phyloP scores from a whole-genome alignment of 805 yeast genomes.

The Blastobotrys mokoenaii region DNA sequence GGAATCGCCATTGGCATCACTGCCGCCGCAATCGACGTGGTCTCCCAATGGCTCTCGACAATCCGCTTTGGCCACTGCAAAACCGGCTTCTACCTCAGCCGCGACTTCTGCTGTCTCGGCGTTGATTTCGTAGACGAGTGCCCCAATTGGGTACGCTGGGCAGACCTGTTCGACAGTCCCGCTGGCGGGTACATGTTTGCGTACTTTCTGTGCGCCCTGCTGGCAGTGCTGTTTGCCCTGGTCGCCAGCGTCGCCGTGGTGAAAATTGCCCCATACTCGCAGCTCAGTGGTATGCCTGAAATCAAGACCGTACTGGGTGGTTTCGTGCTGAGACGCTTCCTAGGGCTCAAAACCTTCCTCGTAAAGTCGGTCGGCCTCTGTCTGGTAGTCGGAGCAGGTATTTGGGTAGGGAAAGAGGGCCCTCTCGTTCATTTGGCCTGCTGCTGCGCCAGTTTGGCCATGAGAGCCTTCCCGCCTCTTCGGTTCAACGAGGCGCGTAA shows the following conservation, averaged over 20 bases:
- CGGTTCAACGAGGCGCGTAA: slow-evolving; percentile 43
- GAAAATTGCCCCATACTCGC: slow-evolving; percentile 31
- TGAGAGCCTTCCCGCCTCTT: slow-evolving; percentile 27
- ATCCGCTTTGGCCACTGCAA: slow-evolving; percentile 69
- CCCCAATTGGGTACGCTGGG: slow-evolving; percentile 30
- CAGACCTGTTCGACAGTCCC: slow-evolving; percentile 20
- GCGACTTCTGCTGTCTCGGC: slow-evolving; percentile 70
- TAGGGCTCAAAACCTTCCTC: slow-evolving; percentile 44
- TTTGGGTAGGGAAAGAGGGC: slow-evolving; percentile 83
- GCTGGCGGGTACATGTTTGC: slow-evolving; percentile 28
- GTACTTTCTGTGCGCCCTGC: slow-evolving; percentile 31
- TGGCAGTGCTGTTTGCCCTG: slow-evolving; percentile 34
- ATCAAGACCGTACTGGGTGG: slow-evolving; percentile 64
- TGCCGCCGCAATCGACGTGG: slow-evolving; percentile 69
- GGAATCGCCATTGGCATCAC: slow-evolving; percentile 70
- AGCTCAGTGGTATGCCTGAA: slow-evolving; percentile 65
- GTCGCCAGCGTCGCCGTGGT: slow-evolving; percentile 30
- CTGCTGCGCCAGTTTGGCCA: slow-evolving; percentile 40
- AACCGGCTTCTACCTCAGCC: slow-evolving; percentile 52
- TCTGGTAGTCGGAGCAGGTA: slow-evolving; percentile 63
- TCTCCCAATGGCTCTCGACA: slow-evolving; percentile 74
- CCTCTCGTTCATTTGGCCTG: slow-evolving; percentile 77
- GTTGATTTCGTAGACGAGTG: slow-evolving; percentile 34
- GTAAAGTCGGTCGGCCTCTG: slow-evolving; percentile 51
- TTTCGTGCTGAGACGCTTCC: slow-evolving; percentile 42